Percentiles rank a stretch among this genome's conserved stretches.
Evolutionary conservation across 2,329 filamentous ascomycete species (phyloP).

Genomic region (Plectosphaerella sp.): DNA sequence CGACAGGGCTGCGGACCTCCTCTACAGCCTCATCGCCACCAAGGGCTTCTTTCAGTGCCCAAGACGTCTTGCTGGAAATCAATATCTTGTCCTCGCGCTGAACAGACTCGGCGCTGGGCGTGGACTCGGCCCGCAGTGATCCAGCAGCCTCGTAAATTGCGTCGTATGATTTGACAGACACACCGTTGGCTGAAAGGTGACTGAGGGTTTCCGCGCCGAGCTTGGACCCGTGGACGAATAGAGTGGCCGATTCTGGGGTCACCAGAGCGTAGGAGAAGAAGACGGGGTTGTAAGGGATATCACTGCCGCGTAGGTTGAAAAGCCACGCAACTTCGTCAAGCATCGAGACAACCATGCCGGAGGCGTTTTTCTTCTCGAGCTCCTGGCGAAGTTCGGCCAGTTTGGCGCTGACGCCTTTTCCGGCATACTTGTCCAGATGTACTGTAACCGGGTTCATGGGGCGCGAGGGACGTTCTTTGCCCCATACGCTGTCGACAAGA

Average conservation of each 20-base stretch:
- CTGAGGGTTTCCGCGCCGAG: slow-evolving; percentile 62
- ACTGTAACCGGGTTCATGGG: slow-evolving; percentile 74
- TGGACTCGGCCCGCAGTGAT: slow-evolving; percentile 39
- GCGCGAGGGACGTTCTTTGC: slow-evolving; percentile 62
- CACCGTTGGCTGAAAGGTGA: slow-evolving; percentile 65
- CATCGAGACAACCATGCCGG: slow-evolving; percentile 87
- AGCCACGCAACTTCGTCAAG: slow-evolving; percentile 97
- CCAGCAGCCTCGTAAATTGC: slow-evolving; percentile 76
- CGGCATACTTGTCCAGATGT: slow-evolving; percentile 68
- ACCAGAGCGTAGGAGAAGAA: slow-evolving; percentile 96
- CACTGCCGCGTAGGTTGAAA: slow-evolving; percentile 92
- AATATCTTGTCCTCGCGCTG: slow-evolving; percentile 60
- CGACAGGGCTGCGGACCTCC: slow-evolving; percentile 80
- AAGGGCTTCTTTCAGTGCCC: slow-evolving; percentile 82
- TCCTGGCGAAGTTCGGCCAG: slow-evolving; percentile 85
- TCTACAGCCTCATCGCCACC: slow-evolving; percentile 84
- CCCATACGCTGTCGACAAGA: slow-evolving; percentile 90
- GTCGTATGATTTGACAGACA: slow-evolving; percentile 77
- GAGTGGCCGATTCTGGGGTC: slow-evolving; percentile 68
- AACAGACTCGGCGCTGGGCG: background rate
- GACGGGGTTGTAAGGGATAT: slow-evolving; percentile 96
- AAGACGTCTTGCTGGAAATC: slow-evolving; percentile 85
- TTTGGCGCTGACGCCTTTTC: slow-evolving; percentile 79
- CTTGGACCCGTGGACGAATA: slow-evolving; percentile 83
- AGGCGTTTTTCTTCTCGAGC: slow-evolving; percentile 81